These are phyloP conservation scores for Acanthamoeba sp. DNA, from an alignment of 208 protist species.

Conservation along the genomic window DNA sequence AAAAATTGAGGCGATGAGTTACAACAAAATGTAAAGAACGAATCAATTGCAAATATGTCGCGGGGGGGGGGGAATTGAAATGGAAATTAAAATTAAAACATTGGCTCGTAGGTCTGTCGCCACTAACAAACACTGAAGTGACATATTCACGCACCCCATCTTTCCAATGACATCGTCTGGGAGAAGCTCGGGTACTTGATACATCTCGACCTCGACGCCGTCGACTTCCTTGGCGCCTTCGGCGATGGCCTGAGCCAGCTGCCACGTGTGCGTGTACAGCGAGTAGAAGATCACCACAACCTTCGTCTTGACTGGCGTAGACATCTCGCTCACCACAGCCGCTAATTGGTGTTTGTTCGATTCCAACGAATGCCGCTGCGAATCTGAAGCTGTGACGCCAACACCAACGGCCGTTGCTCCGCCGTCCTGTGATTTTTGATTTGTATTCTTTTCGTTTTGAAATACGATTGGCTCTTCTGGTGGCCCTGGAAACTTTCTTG, in stretches of 20 bases:
- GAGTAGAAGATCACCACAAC: constrained; percentile 76
- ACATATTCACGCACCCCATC: constrained; percentile 81
- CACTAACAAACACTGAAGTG: no score
- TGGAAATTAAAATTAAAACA: neutral
- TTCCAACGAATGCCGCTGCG: no score
- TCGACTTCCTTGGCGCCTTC: constrained; percentile 79
- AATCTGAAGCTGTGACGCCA: no score
- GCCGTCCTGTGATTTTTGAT: neutral
- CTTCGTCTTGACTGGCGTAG: constrained; percentile 64
- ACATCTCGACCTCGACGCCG: constrained; percentile 82
- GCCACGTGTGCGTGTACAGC: constrained; percentile 74
- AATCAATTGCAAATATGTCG: neutral
- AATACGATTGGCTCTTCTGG: no score
- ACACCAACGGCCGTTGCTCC: no score
- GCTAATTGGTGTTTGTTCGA: neutral
- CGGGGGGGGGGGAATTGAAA: no score
- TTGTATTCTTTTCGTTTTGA: neutral
- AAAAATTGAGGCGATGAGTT: neutral
- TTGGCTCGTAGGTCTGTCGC: neutral
- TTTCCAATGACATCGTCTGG: constrained; percentile 85
- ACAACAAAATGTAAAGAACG: neutral
- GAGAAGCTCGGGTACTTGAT: constrained; percentile 86
- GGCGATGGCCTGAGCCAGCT: constrained; percentile 81
- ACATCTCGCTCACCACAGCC: neutral
- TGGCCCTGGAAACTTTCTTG: no score